Evolutionary conservation across 1,139 yeast genomes (phyloP).

Genomic region (Suhomyces chickasaworum): DNA sequence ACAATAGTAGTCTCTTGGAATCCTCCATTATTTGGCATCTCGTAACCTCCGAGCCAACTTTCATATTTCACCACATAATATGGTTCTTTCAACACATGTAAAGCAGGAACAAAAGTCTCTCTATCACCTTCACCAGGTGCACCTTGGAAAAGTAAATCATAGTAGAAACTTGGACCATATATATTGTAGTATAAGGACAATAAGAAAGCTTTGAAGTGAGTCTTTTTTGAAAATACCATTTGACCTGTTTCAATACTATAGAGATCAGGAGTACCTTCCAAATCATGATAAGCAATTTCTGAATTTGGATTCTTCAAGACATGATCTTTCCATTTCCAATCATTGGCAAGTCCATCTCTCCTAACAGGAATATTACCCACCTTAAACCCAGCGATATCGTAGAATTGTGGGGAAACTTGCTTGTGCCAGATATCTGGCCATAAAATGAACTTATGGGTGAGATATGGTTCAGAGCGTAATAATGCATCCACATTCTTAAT

Average conservation of each 20-base stretch:
- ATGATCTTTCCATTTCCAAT: conserved; percentile 26
- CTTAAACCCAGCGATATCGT: conserved; percentile 35
- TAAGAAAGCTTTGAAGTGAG: conserved; percentile 32
- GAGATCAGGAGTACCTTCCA: conserved; percentile 33
- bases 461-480: conserved; percentile 28
- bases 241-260: conserved; percentile 40
- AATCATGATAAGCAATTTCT: conserved; percentile 36
- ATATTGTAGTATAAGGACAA: conserved; percentile 38
- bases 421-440: conserved; percentile 48
- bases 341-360: conserved; percentile 35
- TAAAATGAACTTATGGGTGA: conserved; percentile 32
- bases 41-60: conserved; percentile 31
- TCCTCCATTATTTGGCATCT: conserved; percentile 18
- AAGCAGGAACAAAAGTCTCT: conserved; percentile 43
- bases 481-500: conserved; percentile 35
- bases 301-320: conserved; percentile 19
- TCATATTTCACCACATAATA: conserved; percentile 30
- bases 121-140: conserved; percentile 43
- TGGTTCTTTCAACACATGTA: conserved; percentile 39
- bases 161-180: conserved; percentile 31
- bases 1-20: conserved; percentile 36
- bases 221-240: conserved; percentile 35
- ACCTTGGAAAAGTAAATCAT: conserved; percentile 39
- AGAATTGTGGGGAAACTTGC: conserved; percentile 37
- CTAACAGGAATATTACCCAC: conserved; percentile 32